Base-by-base conservation (phyloP, 805 yeast species). In the Saccharomycopsis selenospora region DNA sequence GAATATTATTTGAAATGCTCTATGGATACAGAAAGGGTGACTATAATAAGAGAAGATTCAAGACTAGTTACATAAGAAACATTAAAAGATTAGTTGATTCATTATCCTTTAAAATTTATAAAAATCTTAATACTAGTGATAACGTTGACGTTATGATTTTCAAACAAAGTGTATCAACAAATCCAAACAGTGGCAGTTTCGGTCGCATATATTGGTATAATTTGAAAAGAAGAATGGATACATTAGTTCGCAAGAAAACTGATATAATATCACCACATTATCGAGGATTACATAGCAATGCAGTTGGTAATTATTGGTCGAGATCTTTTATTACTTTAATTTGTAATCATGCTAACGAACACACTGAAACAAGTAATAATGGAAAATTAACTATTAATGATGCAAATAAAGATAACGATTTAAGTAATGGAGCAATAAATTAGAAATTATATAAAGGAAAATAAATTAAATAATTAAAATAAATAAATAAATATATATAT, bases 121-220 rank as follows among this genome's bases (percentile, higher is more conserved):
- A 3, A 50, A 54, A 6, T 45, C 45, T 25, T 24, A 61, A 17
- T 63, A 64, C 1, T 57, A 64, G 2, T 52, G 53, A 4, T 53
- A 50, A 40, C 6, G 55, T 57, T 22, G 53, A 51, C 26, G 54
- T 57, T 3, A 52, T 59, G 3, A 67, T 63, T 36, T 58, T 66
- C 42, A 46, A 63, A n/a, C 41, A 56, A 7, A 47, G 48, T 13
- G 43, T 51, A 3, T 25, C 30, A 18, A 22, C 30, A 27, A 36
- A 23, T 26, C 36, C 4, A 20, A 25, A 26, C 3, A 23, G 17
- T 5, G 56, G 57, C 11, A 58, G 59, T 2, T 66, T 64, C 47
- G 62, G 59, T 20, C 60, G 67, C 45, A 53, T 66, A 27, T 56
- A 60, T 48, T 65, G 69, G 69, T 50, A 64, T 25, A 63, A 62